Evolutionary conservation across 2,329 filamentous ascomycete genomes (phyloP), one percentile per base, ranked within the genome.

Genomic region (Apiospora saccharicola): DNA sequence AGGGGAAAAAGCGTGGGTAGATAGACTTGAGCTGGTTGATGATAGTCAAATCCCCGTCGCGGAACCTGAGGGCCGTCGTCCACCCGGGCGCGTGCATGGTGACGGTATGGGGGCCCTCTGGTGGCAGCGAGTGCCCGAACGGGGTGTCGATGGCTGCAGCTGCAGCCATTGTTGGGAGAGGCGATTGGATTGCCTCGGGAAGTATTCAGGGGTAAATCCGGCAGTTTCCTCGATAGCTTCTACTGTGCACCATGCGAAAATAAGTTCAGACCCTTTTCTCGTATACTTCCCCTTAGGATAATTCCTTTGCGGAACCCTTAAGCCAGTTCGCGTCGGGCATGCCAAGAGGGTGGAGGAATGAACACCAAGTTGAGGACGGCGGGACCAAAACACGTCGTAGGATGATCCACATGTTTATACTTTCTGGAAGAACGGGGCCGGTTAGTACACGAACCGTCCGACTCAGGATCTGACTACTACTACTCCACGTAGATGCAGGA

Each of bases 1-100:
- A 85, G 0, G 86, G 85, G 1, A 77, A 74, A 72, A 87, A 85
- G 4, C 86, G 83, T 14, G 86, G 86, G 68, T 88, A 88, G 41
- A 87, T 80, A 71, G 85, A 82, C 69, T 80, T 80, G 1, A 87
- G 64, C 24, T 70, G 77, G 46, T 77, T 67, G n/a, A 86, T 70
- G 1, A 83, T 68, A 14, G 75, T 71, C 41, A 72, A 74, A 69
- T 86, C 85, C 22, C 85, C 85, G 10, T 86, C 81, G 12, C 85
- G 82, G 46, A 87, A 74, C 5, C 76, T 76, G 64, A 81, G 75
- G n/a, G 79, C 78, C 8, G 79, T 76, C 8, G 84, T 79, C 86
- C 86, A 88, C 34, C 83, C 83, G 0, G 83, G 84, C 1, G 82
- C 44, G 75, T 88, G 85, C 71, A 82, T 79, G 70, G 86, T 85